A percentile compares a stretch with the other conserved stretches of the same genome.
phyloP scores from a whole-genome alignment of 148 eudicot species.

The Heliosperma pusillum region DNA sequence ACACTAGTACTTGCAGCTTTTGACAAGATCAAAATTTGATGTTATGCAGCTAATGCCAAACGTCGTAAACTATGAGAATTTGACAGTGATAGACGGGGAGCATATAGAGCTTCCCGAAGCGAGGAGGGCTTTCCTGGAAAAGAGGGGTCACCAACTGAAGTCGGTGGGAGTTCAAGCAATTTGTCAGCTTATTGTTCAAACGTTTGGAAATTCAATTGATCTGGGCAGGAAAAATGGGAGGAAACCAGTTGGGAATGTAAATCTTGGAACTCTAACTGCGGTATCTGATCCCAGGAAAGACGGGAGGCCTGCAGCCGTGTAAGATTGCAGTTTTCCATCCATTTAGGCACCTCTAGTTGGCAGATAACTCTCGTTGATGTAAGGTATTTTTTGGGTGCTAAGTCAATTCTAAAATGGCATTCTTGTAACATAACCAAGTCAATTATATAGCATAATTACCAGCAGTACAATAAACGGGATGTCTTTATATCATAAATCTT shows the following conservation, averaged over 20 bases:
- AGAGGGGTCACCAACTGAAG: slow-evolving; percentile 63
- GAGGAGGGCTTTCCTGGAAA: slow-evolving; percentile 47
- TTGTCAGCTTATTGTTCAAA: slow-evolving; percentile 75
- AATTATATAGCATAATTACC: neutral
- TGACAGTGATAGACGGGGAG: slow-evolving; percentile 78
- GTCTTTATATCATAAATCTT: neutral
- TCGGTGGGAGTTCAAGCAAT: slow-evolving; percentile 52
- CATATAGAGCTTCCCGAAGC: slow-evolving; percentile 68
- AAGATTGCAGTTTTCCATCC: slow-evolving; percentile 15
- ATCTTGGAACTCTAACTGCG: slow-evolving; percentile 64
- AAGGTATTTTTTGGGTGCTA: slow-evolving; percentile 6
- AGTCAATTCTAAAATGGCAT: neutral
- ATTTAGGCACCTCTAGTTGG: neutral
- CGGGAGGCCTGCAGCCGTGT: slow-evolving; percentile 74
- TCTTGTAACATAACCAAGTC: neutral
- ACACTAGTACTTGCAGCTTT: slow-evolving; percentile 2
- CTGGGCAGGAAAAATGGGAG: slow-evolving; percentile 33
- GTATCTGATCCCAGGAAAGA: slow-evolving; percentile 81
- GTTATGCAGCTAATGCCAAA: slow-evolving; percentile 71
- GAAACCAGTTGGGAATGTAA: slow-evolving; percentile 15
- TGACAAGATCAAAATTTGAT: slow-evolving; percentile 1
- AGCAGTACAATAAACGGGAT: neutral
- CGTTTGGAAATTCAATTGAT: slow-evolving; percentile 28
- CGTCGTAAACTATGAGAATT: slow-evolving; percentile 66
- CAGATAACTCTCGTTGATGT: neutral